Percentiles rank a stretch among this genome's conserved stretches.
Conservation (phyloP, 1,284 basidiomycete species). For the Rugosomyces carneus region DNA sequence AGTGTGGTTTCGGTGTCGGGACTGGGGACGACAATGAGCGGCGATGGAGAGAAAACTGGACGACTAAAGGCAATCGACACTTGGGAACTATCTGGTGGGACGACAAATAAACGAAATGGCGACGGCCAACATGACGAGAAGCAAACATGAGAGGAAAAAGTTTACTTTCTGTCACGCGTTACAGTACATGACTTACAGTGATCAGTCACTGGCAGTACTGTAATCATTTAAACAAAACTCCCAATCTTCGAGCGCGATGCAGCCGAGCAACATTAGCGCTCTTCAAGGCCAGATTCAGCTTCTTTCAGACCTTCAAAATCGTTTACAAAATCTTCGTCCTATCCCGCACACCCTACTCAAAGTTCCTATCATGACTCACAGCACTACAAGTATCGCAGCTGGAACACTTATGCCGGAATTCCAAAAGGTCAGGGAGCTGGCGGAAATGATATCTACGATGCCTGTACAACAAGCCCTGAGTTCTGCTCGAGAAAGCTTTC, state of each 20-base stretch:
- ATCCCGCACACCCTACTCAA: slow-evolving; percentile 37
- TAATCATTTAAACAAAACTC: too few species aligned
- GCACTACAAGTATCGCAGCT: slow-evolving; percentile 3
- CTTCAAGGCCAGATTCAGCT: slow-evolving; percentile 40
- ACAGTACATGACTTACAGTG: too few species aligned
- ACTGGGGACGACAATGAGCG: slow-evolving; percentile 12
- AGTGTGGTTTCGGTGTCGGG: slow-evolving; percentile 14
- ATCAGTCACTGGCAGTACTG: neutral
- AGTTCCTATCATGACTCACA: slow-evolving; percentile 21
- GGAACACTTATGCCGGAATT: slow-evolving; percentile 30
- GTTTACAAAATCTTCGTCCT: slow-evolving; percentile 38
- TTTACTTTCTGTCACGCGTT: slow-evolving; percentile 13
- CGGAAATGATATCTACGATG: slow-evolving; percentile 39
- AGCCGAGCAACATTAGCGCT: slow-evolving; percentile 6
- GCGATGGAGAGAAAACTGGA: slow-evolving; percentile 2
- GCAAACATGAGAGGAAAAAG: slow-evolving; percentile 5
- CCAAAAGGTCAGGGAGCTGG: slow-evolving; percentile 39
- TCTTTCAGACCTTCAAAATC: slow-evolving; percentile 38
- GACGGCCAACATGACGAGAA: slow-evolving; percentile 9
- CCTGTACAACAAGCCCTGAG: slow-evolving; percentile 48
- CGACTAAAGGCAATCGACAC: slow-evolving; percentile 6
- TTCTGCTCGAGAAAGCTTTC: slow-evolving; percentile 44
- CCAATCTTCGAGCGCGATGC: neutral
- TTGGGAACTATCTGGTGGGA: neutral
- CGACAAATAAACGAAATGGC: slow-evolving; percentile 1